Percentiles rank a stretch among this genome's conserved stretches.
These are phyloP conservation scores for Ambrosia artemisiifolia DNA, from an alignment of 129 eudicot species.

Conservation along the genomic window DNA sequence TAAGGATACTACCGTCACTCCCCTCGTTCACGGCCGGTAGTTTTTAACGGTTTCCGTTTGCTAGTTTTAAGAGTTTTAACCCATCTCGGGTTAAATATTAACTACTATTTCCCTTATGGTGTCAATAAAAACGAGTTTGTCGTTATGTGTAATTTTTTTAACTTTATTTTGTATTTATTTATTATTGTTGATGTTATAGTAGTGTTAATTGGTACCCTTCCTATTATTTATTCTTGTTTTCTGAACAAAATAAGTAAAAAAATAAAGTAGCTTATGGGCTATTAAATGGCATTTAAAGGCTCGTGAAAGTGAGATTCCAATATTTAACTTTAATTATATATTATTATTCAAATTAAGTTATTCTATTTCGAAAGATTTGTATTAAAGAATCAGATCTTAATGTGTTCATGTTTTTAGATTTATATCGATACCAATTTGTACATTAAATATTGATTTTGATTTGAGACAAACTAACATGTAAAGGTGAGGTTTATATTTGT, in stretches of 20 bases:
- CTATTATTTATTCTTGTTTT: conserved; percentile 17
- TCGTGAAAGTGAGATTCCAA: conserved; percentile 36
- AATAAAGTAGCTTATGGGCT: conserved; percentile 26
- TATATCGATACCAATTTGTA: not conserved
- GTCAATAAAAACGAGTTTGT: conserved; percentile 31
- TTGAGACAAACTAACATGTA: conserved; percentile 28
- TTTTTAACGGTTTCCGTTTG: not conserved
- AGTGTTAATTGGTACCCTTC: conserved; percentile 1
- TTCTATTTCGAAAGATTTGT: conserved; percentile 5
- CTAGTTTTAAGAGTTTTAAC: not conserved
- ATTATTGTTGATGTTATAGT: conserved; percentile 16
- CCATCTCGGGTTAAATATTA: conserved; percentile 19
- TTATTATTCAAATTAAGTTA: not conserved
- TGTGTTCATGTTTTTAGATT: conserved; percentile 14
- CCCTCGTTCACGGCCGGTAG: conserved; percentile 83
- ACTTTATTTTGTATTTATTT: conserved; percentile 11
- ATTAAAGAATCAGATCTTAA: conserved; percentile 32
- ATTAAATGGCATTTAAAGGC: conserved; percentile 39
- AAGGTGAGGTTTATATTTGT: conserved; percentile 18
- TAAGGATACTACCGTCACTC: conserved; percentile 75
- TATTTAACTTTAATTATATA: conserved; percentile 10
- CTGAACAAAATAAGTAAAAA: conserved; percentile 24
- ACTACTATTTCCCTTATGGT: conserved; percentile 39
- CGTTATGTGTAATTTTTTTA: conserved; percentile 22
- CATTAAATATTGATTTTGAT: not conserved